Percentiles rank a stretch among this genome's conserved stretches.
phyloP scores from a whole-genome alignment of 2,329 filamentous ascomycete genomes.

The Hypocreales sp. region DNA sequence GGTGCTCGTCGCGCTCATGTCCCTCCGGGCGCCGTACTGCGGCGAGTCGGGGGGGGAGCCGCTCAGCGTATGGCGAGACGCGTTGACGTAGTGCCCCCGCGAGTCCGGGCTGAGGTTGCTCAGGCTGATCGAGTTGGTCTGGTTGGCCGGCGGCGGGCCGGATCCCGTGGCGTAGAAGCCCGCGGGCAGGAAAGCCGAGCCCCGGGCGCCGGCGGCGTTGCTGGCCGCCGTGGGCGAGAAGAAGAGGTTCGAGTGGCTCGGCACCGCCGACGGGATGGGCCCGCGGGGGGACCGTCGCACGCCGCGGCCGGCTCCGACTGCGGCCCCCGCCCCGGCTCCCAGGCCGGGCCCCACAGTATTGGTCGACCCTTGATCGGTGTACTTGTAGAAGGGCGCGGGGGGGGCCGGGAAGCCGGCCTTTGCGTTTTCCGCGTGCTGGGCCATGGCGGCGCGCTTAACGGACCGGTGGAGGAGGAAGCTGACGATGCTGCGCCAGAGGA shows the following conservation, averaged over 20 bases:
- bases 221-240: conserved; percentile 81
- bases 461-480: conserved; percentile 86
- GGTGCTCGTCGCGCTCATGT: conserved; percentile 45
- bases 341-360: conserved; percentile 25
- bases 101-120: conserved; percentile 46
- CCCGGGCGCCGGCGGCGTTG: conserved; percentile 45
- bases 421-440: conserved; percentile 52
- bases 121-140: conserved; percentile 41
- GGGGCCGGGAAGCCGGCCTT: conserved; percentile 49
- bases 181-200: conserved; percentile 71
- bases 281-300: conserved; percentile 35
- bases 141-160: conserved; percentile 29
- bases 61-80: conserved; percentile 25
- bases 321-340: too few relatives aligned
- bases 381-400: conserved; percentile 48
- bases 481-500: conserved; percentile 77
- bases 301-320: conserved; percentile 28
- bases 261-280: conserved; percentile 36
- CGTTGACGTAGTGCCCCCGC: conserved; percentile 26
- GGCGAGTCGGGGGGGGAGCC: conserved; percentile 53
- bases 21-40: conserved; percentile 28
- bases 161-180: conserved; percentile 75
- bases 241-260: conserved; percentile 62
- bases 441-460: conserved; percentile 70
- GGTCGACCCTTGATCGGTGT: conserved; percentile 42